Evolutionary conservation across 257 asterid genomes (phyloP), one percentile per base, ranked within the genome.

Genomic region (Forsythia viridissima): DNA sequence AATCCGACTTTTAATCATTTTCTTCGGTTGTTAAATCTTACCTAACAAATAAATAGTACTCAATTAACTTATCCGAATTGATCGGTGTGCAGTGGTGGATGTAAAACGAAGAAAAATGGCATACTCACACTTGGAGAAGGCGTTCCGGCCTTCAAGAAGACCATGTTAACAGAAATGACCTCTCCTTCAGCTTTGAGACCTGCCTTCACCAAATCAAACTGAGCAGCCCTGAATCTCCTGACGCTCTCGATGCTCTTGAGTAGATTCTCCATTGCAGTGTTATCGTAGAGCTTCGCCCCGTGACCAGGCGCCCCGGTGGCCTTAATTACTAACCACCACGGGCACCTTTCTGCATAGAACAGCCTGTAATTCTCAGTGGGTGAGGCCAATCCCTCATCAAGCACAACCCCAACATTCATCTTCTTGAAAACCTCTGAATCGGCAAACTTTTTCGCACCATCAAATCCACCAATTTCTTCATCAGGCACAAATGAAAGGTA

Each of bases 381-480:
- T 5, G 96, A 91, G 20, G 98, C 91, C 86, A 96, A 75, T 8
- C 99, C 99, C 75, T 96, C 99, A 44, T 96, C 99, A 79, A 96
- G 90, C 84, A 96, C 92, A 79, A 93, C 57, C 40, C 96, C 98
- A 1, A 93, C 95, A 74, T 96, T 93, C 99, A 96, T 86, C 69
- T 86, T 83, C 88, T 75, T 79, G 76, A 93, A 96, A 68, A 73
- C 38, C 9, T 93, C 95, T 9, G 98, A 93, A 44, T 85, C 78
- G 38, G 88, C 98, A 72, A 96, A 81, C 90, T 82, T 90, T 90
- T 83, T 94, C 3, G 92, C 98, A 12, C 99, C 98, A 70, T 89
- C 97, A 34, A 84, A 90, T 0, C 99, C 99, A 6, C 99, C 99
- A 34, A 96, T 92, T 86, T 96, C 99, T 91, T 96, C 99, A 69